phyloP scores from a whole-genome alignment of 148 eudicot species.

The Limonium bicolor region DNA sequence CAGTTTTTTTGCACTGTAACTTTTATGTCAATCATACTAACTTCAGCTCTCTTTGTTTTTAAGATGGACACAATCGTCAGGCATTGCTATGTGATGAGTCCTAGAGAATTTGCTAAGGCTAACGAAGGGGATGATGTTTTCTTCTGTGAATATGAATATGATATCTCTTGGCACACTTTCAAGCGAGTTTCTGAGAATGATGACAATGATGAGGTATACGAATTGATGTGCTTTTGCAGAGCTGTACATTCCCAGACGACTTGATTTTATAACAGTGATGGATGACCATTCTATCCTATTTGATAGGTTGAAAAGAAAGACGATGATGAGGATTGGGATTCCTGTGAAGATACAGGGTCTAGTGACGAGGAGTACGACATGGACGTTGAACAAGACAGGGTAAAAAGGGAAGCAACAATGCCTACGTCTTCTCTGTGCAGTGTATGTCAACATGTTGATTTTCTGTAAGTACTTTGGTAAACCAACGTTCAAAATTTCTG shows the following conservation, averaged over 20 bases:
- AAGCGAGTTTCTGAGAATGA: slow-evolving; percentile 79
- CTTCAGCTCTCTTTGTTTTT: slow-evolving; percentile 12
- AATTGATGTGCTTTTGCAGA: not conserved
- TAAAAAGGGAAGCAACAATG: slow-evolving; percentile 19
- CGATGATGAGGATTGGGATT: slow-evolving; percentile 70
- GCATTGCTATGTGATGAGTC: slow-evolving; percentile 77
- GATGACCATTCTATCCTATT: not conserved
- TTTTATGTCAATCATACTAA: too few relatives aligned
- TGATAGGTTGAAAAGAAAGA: slow-evolving; percentile 51
- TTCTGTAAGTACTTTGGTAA: not conserved
- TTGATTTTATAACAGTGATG: too few relatives aligned
- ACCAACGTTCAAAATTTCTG: not conserved
- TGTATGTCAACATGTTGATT: not conserved
- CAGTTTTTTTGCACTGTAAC: too few relatives aligned
- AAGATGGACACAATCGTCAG: slow-evolving; percentile 91
- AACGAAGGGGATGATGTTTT: slow-evolving; percentile 95
- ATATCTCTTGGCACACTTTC: slow-evolving; percentile 78
- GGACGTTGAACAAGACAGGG: slow-evolving; percentile 57
- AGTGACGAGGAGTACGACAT: slow-evolving; percentile 61
- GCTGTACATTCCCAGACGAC: too few relatives aligned
- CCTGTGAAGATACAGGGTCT: slow-evolving; percentile 26
- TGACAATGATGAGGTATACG: slow-evolving; percentile 43
- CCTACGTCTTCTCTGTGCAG: slow-evolving; percentile 31
- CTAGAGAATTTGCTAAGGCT: slow-evolving; percentile 62
- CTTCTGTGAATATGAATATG: slow-evolving; percentile 90